A percentile compares a stretch with the other conserved stretches of the same genome.
phyloP scores from a whole-genome alignment of 2,329 filamentous ascomycete genomes.

The Aspergillus puulaauensis region DNA sequence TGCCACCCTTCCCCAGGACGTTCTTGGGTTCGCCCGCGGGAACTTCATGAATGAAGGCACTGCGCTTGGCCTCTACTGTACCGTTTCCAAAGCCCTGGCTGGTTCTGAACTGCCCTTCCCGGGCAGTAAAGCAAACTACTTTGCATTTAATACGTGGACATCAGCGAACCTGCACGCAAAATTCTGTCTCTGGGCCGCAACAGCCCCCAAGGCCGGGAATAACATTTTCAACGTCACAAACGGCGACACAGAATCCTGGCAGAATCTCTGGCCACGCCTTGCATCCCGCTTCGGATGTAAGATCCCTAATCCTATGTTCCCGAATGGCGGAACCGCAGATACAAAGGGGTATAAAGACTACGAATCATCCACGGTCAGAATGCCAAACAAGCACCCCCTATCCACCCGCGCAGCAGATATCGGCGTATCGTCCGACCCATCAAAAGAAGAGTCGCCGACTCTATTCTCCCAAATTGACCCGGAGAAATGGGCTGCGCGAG shows the following conservation, averaged over 20 bases:
- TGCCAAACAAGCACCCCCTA: slow-evolving; percentile 24
- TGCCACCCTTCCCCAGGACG: slow-evolving; percentile 47
- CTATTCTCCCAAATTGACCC: slow-evolving; percentile 36
- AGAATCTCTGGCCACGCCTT: slow-evolving; percentile 43
- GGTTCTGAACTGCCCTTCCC: slow-evolving; percentile 33
- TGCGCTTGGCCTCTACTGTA: slow-evolving; percentile 42
- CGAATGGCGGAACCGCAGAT: slow-evolving; percentile 13
- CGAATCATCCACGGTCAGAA: slow-evolving; percentile 13
- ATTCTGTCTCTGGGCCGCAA: slow-evolving; percentile 39
- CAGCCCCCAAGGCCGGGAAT: slow-evolving; percentile 30
- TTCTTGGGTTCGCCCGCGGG: slow-evolving; percentile 44
- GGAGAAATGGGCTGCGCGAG: slow-evolving; percentile 41
- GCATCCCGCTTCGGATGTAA: slow-evolving; percentile 35
- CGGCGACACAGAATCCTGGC: slow-evolving; percentile 39
- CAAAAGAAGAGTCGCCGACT: not conserved
- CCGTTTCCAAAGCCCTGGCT: slow-evolving; percentile 30
- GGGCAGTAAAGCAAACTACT: slow-evolving; percentile 33
- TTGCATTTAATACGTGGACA: slow-evolving; percentile 35
- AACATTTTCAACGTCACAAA: slow-evolving; percentile 46
- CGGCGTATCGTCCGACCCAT: slow-evolving; percentile 18
- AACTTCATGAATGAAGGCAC: slow-evolving; percentile 47
- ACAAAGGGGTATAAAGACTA: slow-evolving; percentile 5
- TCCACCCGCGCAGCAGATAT: slow-evolving; percentile 18
- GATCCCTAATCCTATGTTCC: slow-evolving; percentile 26
- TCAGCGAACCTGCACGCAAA: slow-evolving; percentile 35